These are phyloP conservation scores for Chrysosphaeria jannelii DNA, from an alignment of 2,329 filamentous ascomycete genomes.

Conservation along the genomic window DNA sequence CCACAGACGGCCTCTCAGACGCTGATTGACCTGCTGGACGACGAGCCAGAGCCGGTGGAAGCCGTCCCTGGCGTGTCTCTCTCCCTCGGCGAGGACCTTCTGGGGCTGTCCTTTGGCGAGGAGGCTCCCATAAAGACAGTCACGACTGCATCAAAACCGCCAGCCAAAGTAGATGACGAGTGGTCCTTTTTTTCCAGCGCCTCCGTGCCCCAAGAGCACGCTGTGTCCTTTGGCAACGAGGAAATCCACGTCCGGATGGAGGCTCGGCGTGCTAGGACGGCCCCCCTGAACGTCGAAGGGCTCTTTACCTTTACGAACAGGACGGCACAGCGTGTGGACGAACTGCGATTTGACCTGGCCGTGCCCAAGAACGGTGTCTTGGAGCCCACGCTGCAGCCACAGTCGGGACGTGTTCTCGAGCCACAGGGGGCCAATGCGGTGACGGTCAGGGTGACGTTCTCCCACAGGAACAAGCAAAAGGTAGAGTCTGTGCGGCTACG, in stretches of 20 bases:
- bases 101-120: no score
- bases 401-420: conserved; percentile 46
- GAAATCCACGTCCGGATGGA: conserved; percentile 43
- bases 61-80: conserved; percentile 12
- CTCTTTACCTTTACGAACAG: conserved; percentile 64
- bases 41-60: conserved; percentile 26
- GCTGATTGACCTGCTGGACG: conserved; percentile 41
- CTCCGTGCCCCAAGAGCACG: conserved; percentile 24
- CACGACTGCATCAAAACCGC: no score
- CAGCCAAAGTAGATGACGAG: no score
- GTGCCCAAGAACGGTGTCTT: conserved; percentile 69
- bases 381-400: conserved; percentile 53
- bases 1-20: conserved; percentile 38
- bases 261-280: conserved; percentile 25
- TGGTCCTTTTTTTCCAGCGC: conserved; percentile 74
- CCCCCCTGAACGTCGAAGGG: conserved; percentile 31
- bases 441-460: no score
- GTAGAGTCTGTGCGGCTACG: conserved; percentile 65
- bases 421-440: conserved; percentile 47
- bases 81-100: conserved; percentile 24
- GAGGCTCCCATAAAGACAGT: no score
- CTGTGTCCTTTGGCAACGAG: conserved; percentile 36
- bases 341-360: conserved; percentile 72
- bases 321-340: conserved; percentile 35
- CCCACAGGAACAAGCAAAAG: no score